Base-by-base conservation (phyloP, 139 green algal genomes). In the Volvox africanus region DNA sequence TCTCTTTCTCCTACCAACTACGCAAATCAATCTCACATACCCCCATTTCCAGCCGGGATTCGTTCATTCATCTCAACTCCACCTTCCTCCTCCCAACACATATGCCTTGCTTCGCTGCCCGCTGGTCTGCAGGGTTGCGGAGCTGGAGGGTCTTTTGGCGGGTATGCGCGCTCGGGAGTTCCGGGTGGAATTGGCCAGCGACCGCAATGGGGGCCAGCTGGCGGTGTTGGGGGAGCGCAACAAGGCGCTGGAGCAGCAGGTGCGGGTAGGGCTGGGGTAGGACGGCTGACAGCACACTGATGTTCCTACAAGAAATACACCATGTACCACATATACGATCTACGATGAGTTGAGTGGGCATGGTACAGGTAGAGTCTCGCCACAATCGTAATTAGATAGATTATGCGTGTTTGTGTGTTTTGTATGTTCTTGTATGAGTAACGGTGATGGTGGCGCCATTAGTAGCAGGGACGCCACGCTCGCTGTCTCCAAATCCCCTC, bases 131-230 rank as follows among this genome's bases (percentile, higher is more conserved):
- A 88, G 93, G 35, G 92, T 96, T 24, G 61, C 92, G 13, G 93
- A 98, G 93, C 92, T 98, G 88, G 96, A 97, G 92, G 91, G 93
- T 0, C 93, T 98, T 90, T 91, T 98, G 77, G 93, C 93, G 32
- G 87, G 93, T 35, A 95, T 95, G 83, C 93, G 96, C 17, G 95
- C 92, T 6, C 87, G 92, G 0, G 95, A 97, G 92, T 96, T 94
- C 86, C 93, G 94, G 67, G 80, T 67, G 24, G 89, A 95, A 20
- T 61, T 96, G 19, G 92, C 92, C 77, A 78, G 33, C 19, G 90
- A 93, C 78, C 81, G 90, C 28, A 84, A 80, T 61, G 93, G 94
- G 78, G 86, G 89, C 55, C 87, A 93, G 92, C 78, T 94, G 92
- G 76, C 69, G 61, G 62, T 92, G 24, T 67, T 94, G 88, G 91